Conservation (phyloP, 805 yeast species). For the Nakazawaea peltata region DNA sequence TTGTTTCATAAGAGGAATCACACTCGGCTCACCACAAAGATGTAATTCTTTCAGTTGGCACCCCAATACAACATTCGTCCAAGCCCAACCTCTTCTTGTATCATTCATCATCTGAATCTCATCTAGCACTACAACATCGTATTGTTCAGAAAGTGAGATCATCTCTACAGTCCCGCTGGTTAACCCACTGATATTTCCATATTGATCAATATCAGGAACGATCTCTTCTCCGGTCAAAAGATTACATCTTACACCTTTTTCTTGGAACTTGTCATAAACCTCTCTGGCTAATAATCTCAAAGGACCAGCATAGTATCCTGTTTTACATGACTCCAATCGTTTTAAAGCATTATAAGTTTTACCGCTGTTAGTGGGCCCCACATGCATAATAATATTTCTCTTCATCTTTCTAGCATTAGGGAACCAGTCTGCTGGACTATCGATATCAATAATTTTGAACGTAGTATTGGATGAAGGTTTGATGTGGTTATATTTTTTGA, state of each 20-base stretch:
- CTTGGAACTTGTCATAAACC: constrained; percentile 72
- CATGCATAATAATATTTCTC: constrained; percentile 81
- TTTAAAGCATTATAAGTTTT: constrained; percentile 82
- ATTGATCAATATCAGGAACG: constrained; percentile 55
- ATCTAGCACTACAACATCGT: constrained; percentile 88
- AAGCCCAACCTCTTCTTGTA: constrained; percentile 75
- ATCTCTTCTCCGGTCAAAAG: constrained; percentile 95
- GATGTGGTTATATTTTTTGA: constrained; percentile 22
- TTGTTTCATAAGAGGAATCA: constrained; percentile 57
- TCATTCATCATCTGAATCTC: constrained; percentile 95
- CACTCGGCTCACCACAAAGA: constrained; percentile 87
- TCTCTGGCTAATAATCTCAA: constrained; percentile 85
- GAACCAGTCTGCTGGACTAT: constrained; percentile 69
- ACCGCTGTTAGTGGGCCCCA: constrained; percentile 97
- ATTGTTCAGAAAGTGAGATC: constrained; percentile 59
- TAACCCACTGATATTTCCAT: constrained; percentile 66
- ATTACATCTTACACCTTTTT: constrained; percentile 65
- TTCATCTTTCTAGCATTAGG: constrained; percentile 78
- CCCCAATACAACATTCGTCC: constrained; percentile 90
- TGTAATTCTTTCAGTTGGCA: constrained; percentile 81
- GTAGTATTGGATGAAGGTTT: constrained; percentile 18
- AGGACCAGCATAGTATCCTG: constrained; percentile 95
- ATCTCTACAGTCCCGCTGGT: constrained; percentile 92
- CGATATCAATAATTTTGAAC: constrained; percentile 32
- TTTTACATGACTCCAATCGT: constrained; percentile 50